A percentile compares a stretch with the other conserved stretches of the same genome.
Evolutionary conservation across 257 asterid genomes (phyloP).

Genomic region (Ilex asprella): DNA sequence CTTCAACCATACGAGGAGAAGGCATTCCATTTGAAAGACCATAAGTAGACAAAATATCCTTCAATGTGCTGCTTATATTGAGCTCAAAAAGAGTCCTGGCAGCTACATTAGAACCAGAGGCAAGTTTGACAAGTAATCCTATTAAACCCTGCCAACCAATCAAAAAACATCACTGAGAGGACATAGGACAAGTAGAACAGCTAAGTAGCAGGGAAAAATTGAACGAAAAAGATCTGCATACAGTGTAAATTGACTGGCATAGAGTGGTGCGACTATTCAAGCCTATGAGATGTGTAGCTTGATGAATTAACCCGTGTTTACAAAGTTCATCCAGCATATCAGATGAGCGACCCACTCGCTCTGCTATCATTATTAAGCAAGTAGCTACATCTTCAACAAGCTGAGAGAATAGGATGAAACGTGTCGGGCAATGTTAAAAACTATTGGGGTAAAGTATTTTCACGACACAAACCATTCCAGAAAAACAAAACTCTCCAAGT

Average conservation of each 20-base stretch:
- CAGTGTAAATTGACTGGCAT: slow-evolving; percentile 55
- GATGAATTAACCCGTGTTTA: slow-evolving; percentile 71
- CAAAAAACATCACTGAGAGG: neutral
- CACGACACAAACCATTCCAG: neutral
- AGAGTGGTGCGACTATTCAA: slow-evolving; percentile 66
- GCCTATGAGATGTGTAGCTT: slow-evolving; percentile 61
- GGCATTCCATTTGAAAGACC: slow-evolving; percentile 57
- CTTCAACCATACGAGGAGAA: slow-evolving; percentile 50
- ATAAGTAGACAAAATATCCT: slow-evolving; percentile 58
- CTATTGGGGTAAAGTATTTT: slow-evolving; percentile 1
- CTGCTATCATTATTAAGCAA: slow-evolving; percentile 80
- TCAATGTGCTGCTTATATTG: slow-evolving; percentile 54
- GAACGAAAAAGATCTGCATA: slow-evolving; percentile 34
- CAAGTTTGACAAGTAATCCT: slow-evolving; percentile 74
- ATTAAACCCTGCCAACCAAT: slow-evolving; percentile 67
- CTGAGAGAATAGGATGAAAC: slow-evolving; percentile 29
- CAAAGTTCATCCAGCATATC: slow-evolving; percentile 81
- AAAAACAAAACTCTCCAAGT: slow-evolving; percentile 7
- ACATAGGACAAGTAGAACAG: neutral
- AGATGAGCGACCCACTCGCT: slow-evolving; percentile 47
- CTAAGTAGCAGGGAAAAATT: neutral
- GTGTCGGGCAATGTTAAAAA: slow-evolving; percentile 11
- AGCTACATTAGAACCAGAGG: slow-evolving; percentile 70
- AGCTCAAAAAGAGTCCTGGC: slow-evolving; percentile 76
- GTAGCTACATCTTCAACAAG: slow-evolving; percentile 86